Evolutionary conservation across 352 stramenopile species (phyloP).

Genomic region (Pythium phragmitis): DNA sequence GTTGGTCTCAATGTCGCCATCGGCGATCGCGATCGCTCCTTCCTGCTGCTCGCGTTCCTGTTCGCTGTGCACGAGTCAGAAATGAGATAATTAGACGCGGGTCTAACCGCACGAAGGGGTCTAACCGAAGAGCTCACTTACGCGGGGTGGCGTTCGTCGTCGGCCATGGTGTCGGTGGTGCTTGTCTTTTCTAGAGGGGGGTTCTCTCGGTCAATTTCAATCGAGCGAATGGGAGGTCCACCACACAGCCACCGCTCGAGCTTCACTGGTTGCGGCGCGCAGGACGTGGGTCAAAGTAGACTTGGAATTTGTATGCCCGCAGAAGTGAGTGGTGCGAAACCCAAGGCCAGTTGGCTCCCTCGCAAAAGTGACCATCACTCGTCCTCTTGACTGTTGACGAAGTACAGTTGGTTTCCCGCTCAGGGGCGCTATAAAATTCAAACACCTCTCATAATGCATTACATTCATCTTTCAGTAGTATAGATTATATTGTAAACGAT

Average conservation of each 20-base stretch:
- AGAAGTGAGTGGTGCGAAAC: slow-evolving; percentile 53
- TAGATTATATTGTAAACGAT: too few species aligned
- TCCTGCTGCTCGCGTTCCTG: slow-evolving; percentile 67
- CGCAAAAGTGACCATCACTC: slow-evolving; percentile 25
- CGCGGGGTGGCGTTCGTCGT: slow-evolving; percentile 73
- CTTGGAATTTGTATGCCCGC: slow-evolving; percentile 71
- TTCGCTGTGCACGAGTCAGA: slow-evolving; percentile 12
- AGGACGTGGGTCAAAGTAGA: slow-evolving; percentile 21
- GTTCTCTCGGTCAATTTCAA: slow-evolving; percentile 32
- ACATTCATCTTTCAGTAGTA: too few species aligned
- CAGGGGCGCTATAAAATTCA: too few species aligned
- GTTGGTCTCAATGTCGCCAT: slow-evolving; percentile 97
- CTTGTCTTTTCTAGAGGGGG: slow-evolving; percentile 25
- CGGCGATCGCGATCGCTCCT: slow-evolving; percentile 71
- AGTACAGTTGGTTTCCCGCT: too few species aligned
- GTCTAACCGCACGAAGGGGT: neutral
- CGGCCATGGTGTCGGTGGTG: slow-evolving; percentile 56
- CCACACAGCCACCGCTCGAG: slow-evolving; percentile 24
- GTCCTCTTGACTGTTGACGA: neutral
- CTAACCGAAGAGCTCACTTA: slow-evolving; percentile 10
- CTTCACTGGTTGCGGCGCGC: slow-evolving; percentile 27
- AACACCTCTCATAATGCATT: too few species aligned
- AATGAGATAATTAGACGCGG: slow-evolving; percentile 5
- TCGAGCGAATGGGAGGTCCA: slow-evolving; percentile 41
- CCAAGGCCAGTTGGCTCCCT: neutral